These are phyloP conservation scores for Ganoderma lucidum DNA, from an alignment of 1,284 basidiomycete species.

Conservation along the genomic window DNA sequence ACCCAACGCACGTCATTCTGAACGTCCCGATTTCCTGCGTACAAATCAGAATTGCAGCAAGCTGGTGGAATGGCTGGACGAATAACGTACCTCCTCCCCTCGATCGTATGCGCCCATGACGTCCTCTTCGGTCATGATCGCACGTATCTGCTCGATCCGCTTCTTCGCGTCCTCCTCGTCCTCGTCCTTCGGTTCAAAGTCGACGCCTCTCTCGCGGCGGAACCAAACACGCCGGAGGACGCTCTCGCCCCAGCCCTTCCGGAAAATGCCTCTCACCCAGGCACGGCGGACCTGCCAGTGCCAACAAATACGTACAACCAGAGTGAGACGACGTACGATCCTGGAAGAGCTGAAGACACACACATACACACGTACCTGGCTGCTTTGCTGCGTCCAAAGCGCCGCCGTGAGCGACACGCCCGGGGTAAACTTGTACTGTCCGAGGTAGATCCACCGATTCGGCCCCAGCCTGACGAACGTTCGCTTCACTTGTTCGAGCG, in stretches of 20 bases:
- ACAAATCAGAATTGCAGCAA: neutral
- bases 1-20: constrained; percentile 14
- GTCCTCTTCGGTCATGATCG: neutral
- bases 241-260: constrained; percentile 8
- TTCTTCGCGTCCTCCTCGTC: neutral
- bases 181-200: constrained; percentile 8
- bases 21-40: constrained; percentile 15
- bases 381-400: constrained; percentile 10
- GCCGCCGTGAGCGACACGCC: constrained; percentile 10
- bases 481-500: neutral
- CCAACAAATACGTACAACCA: neutral
- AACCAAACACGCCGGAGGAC: constrained; percentile 7
- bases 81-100: constrained; percentile 10
- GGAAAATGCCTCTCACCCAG: constrained; percentile 6
- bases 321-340: neutral
- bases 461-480: constrained; percentile 9
- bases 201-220: constrained; percentile 7
- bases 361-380: neutral
- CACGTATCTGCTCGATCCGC: constrained; percentile 6
- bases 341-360: neutral
- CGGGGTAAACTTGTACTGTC: constrained; percentile 10
- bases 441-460: constrained; percentile 16
- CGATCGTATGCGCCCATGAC: constrained; percentile 7
- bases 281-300: constrained; percentile 11
- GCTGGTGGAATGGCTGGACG: neutral